Evolutionary conservation across 768 basidiomycete genomes (phyloP), one percentile per base, ranked within the genome.

Genomic region (Macrolepiota fuliginosa): DNA sequence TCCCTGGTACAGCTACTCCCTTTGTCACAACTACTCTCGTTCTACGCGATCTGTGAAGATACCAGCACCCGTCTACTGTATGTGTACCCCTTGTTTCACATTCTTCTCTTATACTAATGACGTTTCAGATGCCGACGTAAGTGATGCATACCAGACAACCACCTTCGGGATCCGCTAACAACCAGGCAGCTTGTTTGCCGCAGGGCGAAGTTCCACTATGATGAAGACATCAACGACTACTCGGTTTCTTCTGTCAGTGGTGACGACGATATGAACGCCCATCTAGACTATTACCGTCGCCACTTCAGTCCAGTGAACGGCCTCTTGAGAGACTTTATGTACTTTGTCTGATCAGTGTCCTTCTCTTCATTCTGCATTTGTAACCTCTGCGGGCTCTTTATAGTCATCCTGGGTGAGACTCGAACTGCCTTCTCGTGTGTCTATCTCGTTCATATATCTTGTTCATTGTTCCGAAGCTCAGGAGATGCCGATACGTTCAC

Each of bases 1-100:
- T 37, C 42, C 10, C 1, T 36, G 17, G 25, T 13, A 12, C 13
- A 67, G 72, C 2, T 76, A 71, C 56, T 77, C 85, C 0, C 72
- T 90, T 0, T 90, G 89, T 64, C 88, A 90, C 52, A 83, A 86
- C 24, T 90, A 89, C 59, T 83, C 87, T 0, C 81, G 89, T 1
- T 81, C 88, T 10, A 89, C 88, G 2, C 80, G 86, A n/a, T 86
- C 87, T 0, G 89, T 90, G 2, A 90, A 88, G 1, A 85, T 90
- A 22, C 88, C 88, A 0, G 88, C 88, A 0, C 89, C 88, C 0
- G 87, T 89, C 0, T 89, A 89, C 62, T 89, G 87, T 89, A 64
- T 68, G 86, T 65, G 47, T 32, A 29, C 17, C 4, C 1, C 40
- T 25, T 17, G 5, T n/a, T n/a, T 46, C 17, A 4, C 12, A 17